These are phyloP conservation scores for Torulaspora franciscae DNA, from an alignment of 805 yeast species.

Conservation along the genomic window DNA sequence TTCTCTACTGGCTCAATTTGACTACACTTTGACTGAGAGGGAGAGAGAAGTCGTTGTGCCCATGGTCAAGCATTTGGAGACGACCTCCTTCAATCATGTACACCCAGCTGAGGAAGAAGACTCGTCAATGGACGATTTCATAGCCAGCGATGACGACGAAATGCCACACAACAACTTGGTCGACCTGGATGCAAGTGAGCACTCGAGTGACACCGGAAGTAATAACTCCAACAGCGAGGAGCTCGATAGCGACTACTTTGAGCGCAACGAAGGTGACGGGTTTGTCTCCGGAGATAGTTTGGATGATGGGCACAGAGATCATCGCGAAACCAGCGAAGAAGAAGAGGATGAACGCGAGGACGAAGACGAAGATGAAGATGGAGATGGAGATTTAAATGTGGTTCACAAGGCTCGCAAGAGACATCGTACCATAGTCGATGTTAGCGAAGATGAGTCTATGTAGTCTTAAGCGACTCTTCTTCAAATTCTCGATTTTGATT, in stretches of 20 bases:
- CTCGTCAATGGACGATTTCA: slow-evolving; percentile 13
- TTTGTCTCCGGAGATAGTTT: slow-evolving; percentile 34
- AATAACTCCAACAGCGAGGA: slow-evolving; percentile 9
- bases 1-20: background rate
- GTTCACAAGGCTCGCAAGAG: slow-evolving; percentile 17
- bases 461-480: background rate
- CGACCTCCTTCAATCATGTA: slow-evolving; percentile 5
- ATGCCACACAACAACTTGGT: slow-evolving; percentile 1
- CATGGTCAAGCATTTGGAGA: background rate
- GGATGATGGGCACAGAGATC: slow-evolving; percentile 21
- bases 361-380: slow-evolving; percentile 6
- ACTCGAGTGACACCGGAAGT: background rate
- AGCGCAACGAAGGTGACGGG: slow-evolving; percentile 29
- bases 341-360: slow-evolving; percentile 6
- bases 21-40: background rate
- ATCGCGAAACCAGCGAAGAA: slow-evolving; percentile 38
- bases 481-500: slow-evolving; percentile 10
- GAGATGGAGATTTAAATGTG: slow-evolving; percentile 1
- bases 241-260: slow-evolving; percentile 30
- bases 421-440: slow-evolving; percentile 23
- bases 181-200: slow-evolving; percentile 12
- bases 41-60: background rate
- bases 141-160: slow-evolving; percentile 13
- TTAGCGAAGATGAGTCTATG: slow-evolving; percentile 28
- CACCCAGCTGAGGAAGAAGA: slow-evolving; percentile 13